Evolutionary conservation across 495 filamentous ascomycete species (phyloP), one percentile per base, ranked within the genome.

Genomic region (Hyaloscypha hepaticicola): DNA sequence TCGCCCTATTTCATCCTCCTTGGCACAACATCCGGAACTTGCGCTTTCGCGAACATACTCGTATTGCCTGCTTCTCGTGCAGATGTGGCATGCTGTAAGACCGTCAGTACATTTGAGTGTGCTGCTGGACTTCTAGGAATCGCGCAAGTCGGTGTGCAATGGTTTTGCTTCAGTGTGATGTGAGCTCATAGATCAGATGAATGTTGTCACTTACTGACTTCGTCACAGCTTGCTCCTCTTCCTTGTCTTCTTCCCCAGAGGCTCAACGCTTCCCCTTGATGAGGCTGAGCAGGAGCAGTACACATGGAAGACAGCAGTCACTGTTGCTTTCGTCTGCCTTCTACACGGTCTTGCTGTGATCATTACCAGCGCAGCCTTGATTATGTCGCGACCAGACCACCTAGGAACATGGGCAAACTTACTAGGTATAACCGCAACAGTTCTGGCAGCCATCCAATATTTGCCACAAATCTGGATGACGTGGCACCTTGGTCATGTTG

Each of bases 391-490:
- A 2, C 89, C 87, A 9, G 66, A 77, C 2, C 74, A 83, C 49
- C 80, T 97, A 1, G 80, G 84, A 25, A 74, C 78, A 14, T 98
- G 90, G 89, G 93, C 96, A 21, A 90, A 95, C 70, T 77, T 90
- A 65, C 83, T 97, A 24, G 95, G 95, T 12, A 77, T 96, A 62
- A 79, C 89, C 70, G 82, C 90, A 41, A 87, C 91, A 5, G 69
- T 87, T n/a, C 85, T 98, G 24, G 89, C 96, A 0, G 87, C 83
- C 0, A 83, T 97, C 24, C 95, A 99, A 74, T 99, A 97, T 77
- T 79, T 98, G 22, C 95, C 95, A 1, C 95, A 99, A 78, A 92
- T 99, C 69, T 93, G 84, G 73, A 96, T 89, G 29, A 99, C 95
- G 1, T 93, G 91, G 77, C 82, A 79, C 38, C 78, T 97, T 56